These are phyloP conservation scores for Euphorbia corollata DNA, from an alignment of 441 rosid species.

Conservation along the genomic window DNA sequence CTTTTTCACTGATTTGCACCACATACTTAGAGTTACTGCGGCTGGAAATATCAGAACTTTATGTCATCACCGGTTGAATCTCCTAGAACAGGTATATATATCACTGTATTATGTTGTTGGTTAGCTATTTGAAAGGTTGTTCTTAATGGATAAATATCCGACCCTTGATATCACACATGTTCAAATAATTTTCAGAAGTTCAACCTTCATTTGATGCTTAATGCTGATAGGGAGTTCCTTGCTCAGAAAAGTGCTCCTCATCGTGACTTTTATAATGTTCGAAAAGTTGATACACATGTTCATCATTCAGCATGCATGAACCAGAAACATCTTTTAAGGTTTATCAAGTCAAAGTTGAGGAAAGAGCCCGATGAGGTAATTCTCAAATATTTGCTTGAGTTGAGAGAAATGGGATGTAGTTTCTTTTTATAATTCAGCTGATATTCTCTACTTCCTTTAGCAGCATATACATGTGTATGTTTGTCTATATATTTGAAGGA, in stretches of 20 bases:
- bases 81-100: slow-evolving; percentile 73
- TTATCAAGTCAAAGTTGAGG: slow-evolving; percentile 93
- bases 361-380: slow-evolving; percentile 97
- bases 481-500: background rate
- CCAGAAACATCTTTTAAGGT: slow-evolving; percentile 97
- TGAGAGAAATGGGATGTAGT: background rate
- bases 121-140: slow-evolving; percentile 3
- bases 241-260: slow-evolving; percentile 99
- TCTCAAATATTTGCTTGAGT: slow-evolving; percentile 13
- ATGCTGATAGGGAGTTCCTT: slow-evolving; percentile 91
- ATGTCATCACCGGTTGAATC: slow-evolving; percentile 87
- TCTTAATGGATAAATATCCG: slow-evolving; percentile 14
- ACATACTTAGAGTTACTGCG: slow-evolving; percentile 77
- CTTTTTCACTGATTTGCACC: slow-evolving; percentile 94
- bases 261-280: slow-evolving; percentile 94
- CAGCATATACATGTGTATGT: background rate
- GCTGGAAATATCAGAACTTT: slow-evolving; percentile 89
- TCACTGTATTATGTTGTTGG: slow-evolving; percentile 1
- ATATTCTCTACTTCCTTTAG: background rate
- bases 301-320: slow-evolving; percentile 99
- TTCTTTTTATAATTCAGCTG: background rate
- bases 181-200: slow-evolving; percentile 54
- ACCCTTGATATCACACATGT: slow-evolving; percentile 17
- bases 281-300: slow-evolving; percentile 98
- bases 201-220: slow-evolving; percentile 98